These are phyloP conservation scores for Claviceps arundinis DNA, from an alignment of 2,329 filamentous ascomycete species.

Conservation along the genomic window DNA sequence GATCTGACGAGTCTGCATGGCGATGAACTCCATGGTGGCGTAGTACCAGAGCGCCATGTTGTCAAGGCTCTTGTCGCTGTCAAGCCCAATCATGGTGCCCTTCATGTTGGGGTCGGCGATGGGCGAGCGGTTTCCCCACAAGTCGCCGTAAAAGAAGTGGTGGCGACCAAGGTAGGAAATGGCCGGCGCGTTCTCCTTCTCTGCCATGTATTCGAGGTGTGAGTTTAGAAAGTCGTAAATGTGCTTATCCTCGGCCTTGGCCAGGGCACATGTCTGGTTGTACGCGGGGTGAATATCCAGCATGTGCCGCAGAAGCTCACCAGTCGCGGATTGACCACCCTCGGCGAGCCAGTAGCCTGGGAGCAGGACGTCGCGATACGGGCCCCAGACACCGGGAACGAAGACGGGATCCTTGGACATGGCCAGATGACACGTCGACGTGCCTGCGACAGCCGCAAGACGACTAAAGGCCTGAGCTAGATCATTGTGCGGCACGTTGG, in stretches of 20 bases:
- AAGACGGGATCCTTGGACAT: conserved; percentile 92
- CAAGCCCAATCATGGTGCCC: conserved; percentile 75
- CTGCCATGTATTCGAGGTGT: conserved; percentile 65
- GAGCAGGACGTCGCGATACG: conserved; percentile 86
- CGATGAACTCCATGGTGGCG: conserved; percentile 94
- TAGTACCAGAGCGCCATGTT: conserved; percentile 89
- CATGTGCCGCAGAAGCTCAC: conserved; percentile 85
- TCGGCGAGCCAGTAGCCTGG: conserved; percentile 95
- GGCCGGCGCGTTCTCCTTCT: conserved; percentile 55
- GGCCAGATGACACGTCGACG: conserved; percentile 91
- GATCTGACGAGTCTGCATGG: conserved; percentile 91
- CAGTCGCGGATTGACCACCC: conserved; percentile 90
- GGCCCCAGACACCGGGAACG: conserved; percentile 91
- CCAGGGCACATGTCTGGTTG: conserved; percentile 63
- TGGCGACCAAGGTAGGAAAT: conserved; percentile 81
- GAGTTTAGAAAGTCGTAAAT: conserved; percentile 93
- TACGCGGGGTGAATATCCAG: conserved; percentile 91
- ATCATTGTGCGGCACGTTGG: conserved; percentile 61
- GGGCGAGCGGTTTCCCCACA: conserved; percentile 93
- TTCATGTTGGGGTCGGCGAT: conserved; percentile 90
- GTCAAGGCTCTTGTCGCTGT: conserved; percentile 74
- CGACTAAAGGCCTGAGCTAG: conserved; percentile 87
- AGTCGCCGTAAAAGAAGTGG: conserved; percentile 96
- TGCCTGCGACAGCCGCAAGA: conserved; percentile 86
- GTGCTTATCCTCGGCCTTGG: conserved; percentile 71